These are phyloP conservation scores for Eucalyptus regnans DNA, from an alignment of 345 rosid species.

Conservation along the genomic window DNA sequence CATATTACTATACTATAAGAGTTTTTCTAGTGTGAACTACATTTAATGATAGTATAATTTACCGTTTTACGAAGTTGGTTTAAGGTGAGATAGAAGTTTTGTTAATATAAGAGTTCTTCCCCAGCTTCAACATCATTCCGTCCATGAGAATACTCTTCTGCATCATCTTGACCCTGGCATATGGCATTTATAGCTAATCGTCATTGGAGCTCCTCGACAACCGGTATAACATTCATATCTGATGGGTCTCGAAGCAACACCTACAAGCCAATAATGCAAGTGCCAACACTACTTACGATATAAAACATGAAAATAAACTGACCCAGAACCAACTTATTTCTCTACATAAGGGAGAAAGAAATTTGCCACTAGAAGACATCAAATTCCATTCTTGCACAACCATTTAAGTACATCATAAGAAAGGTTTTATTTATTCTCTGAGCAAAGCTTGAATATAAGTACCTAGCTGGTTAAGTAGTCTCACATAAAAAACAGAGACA, in stretches of 20 bases:
- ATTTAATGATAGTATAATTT: too few relatives aligned
- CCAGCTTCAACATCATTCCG: conserved; percentile 49
- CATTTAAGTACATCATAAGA: background rate
- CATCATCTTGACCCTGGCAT: conserved; percentile 27
- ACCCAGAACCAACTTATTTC: background rate
- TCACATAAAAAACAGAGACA: background rate
- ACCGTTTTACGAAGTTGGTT: fast-evolving
- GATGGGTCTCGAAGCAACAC: conserved; percentile 72
- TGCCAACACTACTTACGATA: background rate
- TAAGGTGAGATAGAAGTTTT: too few relatives aligned
- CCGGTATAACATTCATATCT: conserved; percentile 71
- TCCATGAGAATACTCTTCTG: conserved; percentile 22
- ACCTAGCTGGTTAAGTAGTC: background rate
- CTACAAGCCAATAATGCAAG: conserved; percentile 11
- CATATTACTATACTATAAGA: background rate
- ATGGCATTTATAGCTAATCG: conserved; percentile 41
- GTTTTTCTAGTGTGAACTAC: too few relatives aligned
- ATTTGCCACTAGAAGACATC: background rate
- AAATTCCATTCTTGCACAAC: background rate
- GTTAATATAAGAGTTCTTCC: conserved; percentile 39
- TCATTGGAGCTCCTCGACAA: conserved; percentile 77
- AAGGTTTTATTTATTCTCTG: background rate
- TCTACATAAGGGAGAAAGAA: background rate
- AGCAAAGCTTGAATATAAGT: background rate
- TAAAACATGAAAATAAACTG: background rate